phyloP scores from a whole-genome alignment of 2,329 filamentous ascomycete genomes.

The Ophiostoma novo-ulmi region DNA sequence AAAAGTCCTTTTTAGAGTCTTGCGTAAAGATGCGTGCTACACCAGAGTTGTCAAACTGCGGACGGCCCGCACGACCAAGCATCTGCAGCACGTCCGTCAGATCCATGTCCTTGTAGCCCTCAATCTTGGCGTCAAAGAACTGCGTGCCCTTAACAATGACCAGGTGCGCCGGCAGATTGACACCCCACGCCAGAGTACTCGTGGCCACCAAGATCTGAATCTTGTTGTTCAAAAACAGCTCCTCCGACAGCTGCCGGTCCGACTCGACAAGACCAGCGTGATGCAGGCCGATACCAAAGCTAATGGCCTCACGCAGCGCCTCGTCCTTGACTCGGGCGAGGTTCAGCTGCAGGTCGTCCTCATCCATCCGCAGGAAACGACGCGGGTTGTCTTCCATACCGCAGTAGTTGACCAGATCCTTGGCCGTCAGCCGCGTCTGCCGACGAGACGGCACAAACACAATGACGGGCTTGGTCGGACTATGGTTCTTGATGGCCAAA shows the following conservation, averaged over 20 bases:
- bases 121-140: constrained; percentile 95
- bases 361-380: constrained; percentile 87
- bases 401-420: constrained; percentile 94
- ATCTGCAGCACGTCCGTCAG: constrained; percentile 96
- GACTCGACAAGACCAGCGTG: constrained; percentile 95
- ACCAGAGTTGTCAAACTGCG: constrained; percentile 92
- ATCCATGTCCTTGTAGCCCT: constrained; percentile 98
- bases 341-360: constrained; percentile 86
- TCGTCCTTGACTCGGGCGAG: constrained; percentile 90
- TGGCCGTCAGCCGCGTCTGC: constrained; percentile 90
- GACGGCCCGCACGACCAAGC: constrained; percentile 89
- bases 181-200: constrained; percentile 94
- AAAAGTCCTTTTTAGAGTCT: constrained; percentile 96
- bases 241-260: constrained; percentile 84
- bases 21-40: constrained; percentile 97
- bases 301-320: constrained; percentile 85
- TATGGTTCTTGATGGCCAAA: constrained; percentile 92
- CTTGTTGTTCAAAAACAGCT: constrained; percentile 95
- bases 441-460: constrained; percentile 95
- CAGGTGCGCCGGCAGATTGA: constrained; percentile 92
- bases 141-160: constrained; percentile 98
- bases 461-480: constrained; percentile 93
- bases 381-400: constrained; percentile 98
- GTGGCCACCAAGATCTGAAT: constrained; percentile 96
- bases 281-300: constrained; percentile 93